These are phyloP conservation scores for Cytospora mali DNA, from an alignment of 2,329 filamentous ascomycete species.

Conservation along the genomic window DNA sequence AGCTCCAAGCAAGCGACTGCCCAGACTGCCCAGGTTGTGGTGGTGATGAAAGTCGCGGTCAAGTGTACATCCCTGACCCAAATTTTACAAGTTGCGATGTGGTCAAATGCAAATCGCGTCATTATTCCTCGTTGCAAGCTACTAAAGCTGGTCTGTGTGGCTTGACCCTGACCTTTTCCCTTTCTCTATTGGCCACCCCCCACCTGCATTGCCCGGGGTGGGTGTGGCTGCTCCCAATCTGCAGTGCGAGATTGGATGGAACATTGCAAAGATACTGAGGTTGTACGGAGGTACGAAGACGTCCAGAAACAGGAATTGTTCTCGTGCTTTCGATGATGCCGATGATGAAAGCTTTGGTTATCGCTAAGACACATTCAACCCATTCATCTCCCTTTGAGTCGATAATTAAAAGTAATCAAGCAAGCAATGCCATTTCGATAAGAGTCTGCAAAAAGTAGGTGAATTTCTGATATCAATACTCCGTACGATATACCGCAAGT, in stretches of 20 bases:
- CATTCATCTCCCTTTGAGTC: too few species aligned
- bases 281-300: constrained; percentile 9
- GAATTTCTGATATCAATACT: not conserved
- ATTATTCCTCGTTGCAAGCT: constrained; percentile 7
- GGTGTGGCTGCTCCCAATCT: constrained; percentile 15
- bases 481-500: not conserved
- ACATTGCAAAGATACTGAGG: not conserved
- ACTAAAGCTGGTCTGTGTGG: constrained; percentile 10
- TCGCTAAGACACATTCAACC: not conserved
- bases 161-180: constrained; percentile 5
- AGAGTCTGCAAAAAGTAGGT: not conserved
- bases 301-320: constrained; percentile 5
- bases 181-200: constrained; percentile 14
- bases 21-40: not conserved
- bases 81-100: constrained; percentile 5
- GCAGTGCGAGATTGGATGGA: constrained; percentile 7
- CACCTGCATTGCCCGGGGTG: not conserved
- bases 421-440: not conserved
- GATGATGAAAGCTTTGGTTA: not conserved
- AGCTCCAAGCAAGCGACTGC: constrained; percentile 4
- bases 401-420: not conserved
- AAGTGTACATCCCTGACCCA: constrained; percentile 22
- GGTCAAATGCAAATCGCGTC: constrained; percentile 12
- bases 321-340: constrained; percentile 13
- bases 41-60: constrained; percentile 18